These are phyloP conservation scores for Lumnitzera littorea DNA, from an alignment of 345 rosid species.

Conservation along the genomic window DNA sequence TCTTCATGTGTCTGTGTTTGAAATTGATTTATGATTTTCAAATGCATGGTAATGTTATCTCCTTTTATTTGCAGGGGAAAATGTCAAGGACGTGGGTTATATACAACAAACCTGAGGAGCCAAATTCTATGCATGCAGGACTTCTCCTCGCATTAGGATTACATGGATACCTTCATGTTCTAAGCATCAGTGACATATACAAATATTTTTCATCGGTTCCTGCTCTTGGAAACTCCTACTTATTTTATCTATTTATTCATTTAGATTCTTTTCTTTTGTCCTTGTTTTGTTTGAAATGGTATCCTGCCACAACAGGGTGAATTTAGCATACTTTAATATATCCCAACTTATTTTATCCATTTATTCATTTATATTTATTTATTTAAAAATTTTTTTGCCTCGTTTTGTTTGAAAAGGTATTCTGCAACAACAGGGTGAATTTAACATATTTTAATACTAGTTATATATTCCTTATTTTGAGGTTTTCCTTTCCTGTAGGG, in stretches of 20 bases:
- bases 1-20: too few species aligned
- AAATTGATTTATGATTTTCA: too few species aligned
- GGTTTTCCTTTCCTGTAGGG: constrained; percentile 36
- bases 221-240: constrained; percentile 8
- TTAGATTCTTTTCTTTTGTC: background rate
- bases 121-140: constrained; percentile 85
- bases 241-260: constrained; percentile 4
- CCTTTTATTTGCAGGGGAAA: constrained; percentile 60
- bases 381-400: background rate
- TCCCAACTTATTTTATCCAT: constrained; percentile 4
- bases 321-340: background rate
- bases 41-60: background rate
- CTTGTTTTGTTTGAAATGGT: too few species aligned
- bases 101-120: constrained; percentile 86
- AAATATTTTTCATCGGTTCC: constrained; percentile 76
- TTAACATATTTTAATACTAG: background rate
- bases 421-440: too few species aligned
- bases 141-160: constrained; percentile 91
- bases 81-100: constrained; percentile 93
- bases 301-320: too few species aligned
- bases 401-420: too few species aligned
- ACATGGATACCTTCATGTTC: constrained; percentile 82
- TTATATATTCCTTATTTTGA: constrained; percentile 5
- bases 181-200: constrained; percentile 73
- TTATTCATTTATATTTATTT: background rate